Base-by-base conservation (phyloP, 768 basidiomycete genomes). In the Mycena latifolia region DNA sequence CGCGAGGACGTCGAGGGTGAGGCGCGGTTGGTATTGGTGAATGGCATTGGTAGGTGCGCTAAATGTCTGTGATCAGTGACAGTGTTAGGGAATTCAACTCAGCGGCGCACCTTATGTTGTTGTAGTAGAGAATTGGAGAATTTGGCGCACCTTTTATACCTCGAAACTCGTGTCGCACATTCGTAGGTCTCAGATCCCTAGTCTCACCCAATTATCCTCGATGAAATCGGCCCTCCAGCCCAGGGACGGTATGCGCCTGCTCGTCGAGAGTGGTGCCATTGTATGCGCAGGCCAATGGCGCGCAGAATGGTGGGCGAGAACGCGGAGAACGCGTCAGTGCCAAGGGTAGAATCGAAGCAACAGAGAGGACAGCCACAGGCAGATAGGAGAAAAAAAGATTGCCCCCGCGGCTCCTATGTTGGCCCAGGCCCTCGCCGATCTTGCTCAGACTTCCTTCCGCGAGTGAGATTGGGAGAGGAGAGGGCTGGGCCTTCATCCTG, bases 131-230 rank as follows among this genome's bases (percentile, higher is more conserved):
- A n/a, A n/a, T n/a, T n/a, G n/a, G n/a, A n/a, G n/a, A n/a, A n/a
- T n/a, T n/a, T n/a, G 18, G n/a, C 43, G n/a, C n/a, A 22, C 31
- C 45, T 45, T 60, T 65, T 65, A 60, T 65, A 55, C 33, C 58
- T 65, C 33, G 20, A 50, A 55, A 54, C 22, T 20, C 27, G 15
- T 41, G 56, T 53, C 50, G 51, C 51, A 58, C 12, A 45, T 20
- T 29, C 47, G 33, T 8, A 51, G 28, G 62, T 65, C 56, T 65
- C 56, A 65, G 53, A 55, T 31, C 11, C 18, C 9, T 18, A 55
- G 33, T 60, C 35, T 55, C 57, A 51, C 15, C 14, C 22, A 15
- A 4, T 20, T 25, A 12, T 8, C 6, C 33, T 45, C 15, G 11
- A 14, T 20, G 22, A 53, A 59, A 58, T 18, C 15, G 11, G n/a